Percentiles rank a stretch among this genome's conserved stretches.
Conservation (phyloP, 805 yeast species). For the Torulaspora quercuum region DNA sequence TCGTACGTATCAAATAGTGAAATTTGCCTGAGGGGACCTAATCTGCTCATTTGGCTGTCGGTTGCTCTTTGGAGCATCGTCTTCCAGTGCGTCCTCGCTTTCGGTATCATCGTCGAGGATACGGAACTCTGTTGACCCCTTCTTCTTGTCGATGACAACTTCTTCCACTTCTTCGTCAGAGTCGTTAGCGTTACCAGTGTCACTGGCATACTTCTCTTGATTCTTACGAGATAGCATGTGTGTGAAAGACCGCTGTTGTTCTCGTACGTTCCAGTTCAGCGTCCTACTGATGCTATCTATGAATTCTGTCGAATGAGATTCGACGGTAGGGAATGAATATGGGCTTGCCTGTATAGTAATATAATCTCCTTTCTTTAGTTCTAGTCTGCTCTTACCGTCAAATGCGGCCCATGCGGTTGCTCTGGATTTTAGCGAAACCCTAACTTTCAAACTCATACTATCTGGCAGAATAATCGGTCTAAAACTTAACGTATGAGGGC, state of each 20-base stretch:
- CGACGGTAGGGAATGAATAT: slow-evolving; percentile 91
- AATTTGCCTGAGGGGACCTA: slow-evolving; percentile 12
- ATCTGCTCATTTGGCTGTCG: slow-evolving; percentile 1
- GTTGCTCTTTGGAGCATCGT: slow-evolving; percentile 6
- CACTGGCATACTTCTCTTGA: slow-evolving; percentile 42
- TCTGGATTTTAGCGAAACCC: slow-evolving; percentile 76
- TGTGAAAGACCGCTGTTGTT: slow-evolving; percentile 77
- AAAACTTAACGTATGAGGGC: slow-evolving; percentile 92
- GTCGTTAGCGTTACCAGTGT: slow-evolving; percentile 16
- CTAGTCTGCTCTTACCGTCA: slow-evolving; percentile 87
- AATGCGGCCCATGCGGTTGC: slow-evolving; percentile 96
- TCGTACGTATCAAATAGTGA: slow-evolving; percentile 5
- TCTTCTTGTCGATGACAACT: slow-evolving; percentile 15
- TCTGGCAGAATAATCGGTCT: slow-evolving; percentile 91
- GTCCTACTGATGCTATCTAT: slow-evolving; percentile 82
- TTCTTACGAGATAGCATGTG: slow-evolving; percentile 58
- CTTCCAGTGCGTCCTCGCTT: slow-evolving; percentile 10
- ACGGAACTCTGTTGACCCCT: slow-evolving; percentile 7
- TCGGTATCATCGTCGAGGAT: slow-evolving; percentile 7
- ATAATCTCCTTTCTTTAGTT: slow-evolving; percentile 77
- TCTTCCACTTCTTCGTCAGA: slow-evolving; percentile 19
- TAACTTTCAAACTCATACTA: slow-evolving; percentile 78
- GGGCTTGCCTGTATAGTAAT: slow-evolving; percentile 82
- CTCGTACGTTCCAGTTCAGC: slow-evolving; percentile 90
- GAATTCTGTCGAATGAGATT: slow-evolving; percentile 67